Percentiles rank a stretch among this genome's conserved stretches.
Evolutionary conservation across 306 rosid genomes (phyloP).

Genomic region (Quercus ilex): DNA sequence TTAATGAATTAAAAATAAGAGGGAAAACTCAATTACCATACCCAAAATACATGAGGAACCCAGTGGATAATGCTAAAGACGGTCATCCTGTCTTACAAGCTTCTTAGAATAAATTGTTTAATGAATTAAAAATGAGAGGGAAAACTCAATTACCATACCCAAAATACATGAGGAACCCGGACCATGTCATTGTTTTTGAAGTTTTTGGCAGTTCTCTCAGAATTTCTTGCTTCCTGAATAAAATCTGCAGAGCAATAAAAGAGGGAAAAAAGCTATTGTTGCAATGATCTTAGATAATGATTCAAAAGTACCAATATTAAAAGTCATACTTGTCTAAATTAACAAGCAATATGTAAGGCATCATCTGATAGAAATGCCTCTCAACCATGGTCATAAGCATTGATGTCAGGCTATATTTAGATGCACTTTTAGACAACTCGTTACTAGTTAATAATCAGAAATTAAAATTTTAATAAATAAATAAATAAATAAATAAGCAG

Average conservation of each 20-base stretch:
- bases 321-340: neutral
- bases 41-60: constrained; percentile 57
- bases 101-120: too few species aligned
- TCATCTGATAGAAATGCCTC: neutral
- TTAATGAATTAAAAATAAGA: neutral
- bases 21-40: constrained; percentile 33
- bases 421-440: neutral
- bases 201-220: constrained; percentile 71
- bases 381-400: neutral
- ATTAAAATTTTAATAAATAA: neutral
- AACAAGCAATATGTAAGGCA: neutral
- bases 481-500: neutral
- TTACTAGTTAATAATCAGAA: neutral
- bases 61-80: too few species aligned
- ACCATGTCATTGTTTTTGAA: constrained; percentile 61
- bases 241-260: constrained; percentile 54
- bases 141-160: constrained; percentile 54
- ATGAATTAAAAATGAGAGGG: neutral
- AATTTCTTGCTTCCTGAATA: constrained; percentile 79
- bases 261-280: constrained; percentile 12
- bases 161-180: constrained; percentile 73
- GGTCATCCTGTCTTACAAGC: too few species aligned
- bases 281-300: constrained; percentile 13
- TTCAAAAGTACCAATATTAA: constrained; percentile 1
- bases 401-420: neutral